Base-by-base conservation (phyloP, 805 yeast species). In the Lipomyces lipofer region DNA sequence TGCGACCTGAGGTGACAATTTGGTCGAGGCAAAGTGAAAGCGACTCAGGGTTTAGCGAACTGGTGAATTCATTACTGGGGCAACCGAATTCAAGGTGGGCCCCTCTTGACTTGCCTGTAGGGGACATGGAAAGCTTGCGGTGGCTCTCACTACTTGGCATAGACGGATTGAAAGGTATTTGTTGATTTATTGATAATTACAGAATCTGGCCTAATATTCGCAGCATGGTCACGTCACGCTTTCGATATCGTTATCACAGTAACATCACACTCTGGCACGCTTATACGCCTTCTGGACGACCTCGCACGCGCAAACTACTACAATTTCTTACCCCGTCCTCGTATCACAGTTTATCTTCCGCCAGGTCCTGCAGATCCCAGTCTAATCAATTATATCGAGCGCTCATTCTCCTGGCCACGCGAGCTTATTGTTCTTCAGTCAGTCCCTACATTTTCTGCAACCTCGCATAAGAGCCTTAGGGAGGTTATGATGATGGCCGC, bases 101-200 rank as follows among this genome's bases (percentile, higher is more conserved):
- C 15, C 62, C 62, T 4, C 55, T 58, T 48, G 62, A 58, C 21
- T 22, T 58, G n/a, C 62, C 62, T 8, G 50, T 43, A 13, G 27
- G 27, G 2, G 59, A 55, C 12, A 30, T 58, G 9, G 56, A 49
- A 1, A 38, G 44, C 8, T 21, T 58, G 19, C 28, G 38, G 10
- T 58, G 62, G 62, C 43, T 58, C 4, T 25, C 60, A 4, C 36
- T 56, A 19, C 35, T 58, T 5, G 39, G 32, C 12, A 38, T 49
- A 1, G 44, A 40, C 5, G 57, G 53, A 4, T 30, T 58, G 17
- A 44, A 49, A 39, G 24, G 59, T 50, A 28, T 8, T n/a, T n/a
- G n/a, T n/a, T n/a, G n/a, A n/a, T n/a, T n/a, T n/a, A n/a, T n/a
- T n/a, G n/a, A n/a, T 22, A 10, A 10, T 2, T 29, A 10, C 19